These are phyloP conservation scores for Cavenderia fasciculata DNA, from an alignment of 78 protist genomes.

Conservation along the genomic window DNA sequence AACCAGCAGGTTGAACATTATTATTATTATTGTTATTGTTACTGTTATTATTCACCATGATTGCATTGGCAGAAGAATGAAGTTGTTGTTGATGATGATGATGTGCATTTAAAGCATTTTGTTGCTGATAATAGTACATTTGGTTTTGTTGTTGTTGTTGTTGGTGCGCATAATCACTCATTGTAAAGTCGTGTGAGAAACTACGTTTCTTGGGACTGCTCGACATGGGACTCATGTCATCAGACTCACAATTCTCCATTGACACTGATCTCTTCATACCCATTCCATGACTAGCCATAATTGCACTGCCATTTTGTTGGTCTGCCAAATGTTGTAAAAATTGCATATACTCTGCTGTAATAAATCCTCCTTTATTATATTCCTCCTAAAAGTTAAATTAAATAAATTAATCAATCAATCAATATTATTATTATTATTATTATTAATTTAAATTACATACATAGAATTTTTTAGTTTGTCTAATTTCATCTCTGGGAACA, in stretches of 20 bases:
- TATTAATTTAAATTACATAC: not conserved
- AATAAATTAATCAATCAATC: not conserved
- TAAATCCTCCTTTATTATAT: not conserved
- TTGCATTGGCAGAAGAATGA: slow-evolving; percentile 14
- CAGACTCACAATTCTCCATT: not conserved
- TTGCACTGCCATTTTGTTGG: not conserved
- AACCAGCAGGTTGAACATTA: no score
- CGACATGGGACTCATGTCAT: slow-evolving; percentile 4
- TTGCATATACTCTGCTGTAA: not conserved
- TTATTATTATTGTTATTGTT: no score
- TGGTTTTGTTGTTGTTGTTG: not conserved
- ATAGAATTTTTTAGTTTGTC: slow-evolving; percentile 11
- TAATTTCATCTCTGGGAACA: slow-evolving; percentile 88
- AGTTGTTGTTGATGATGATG: no score
- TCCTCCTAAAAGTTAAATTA: not conserved
- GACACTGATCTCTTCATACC: slow-evolving; percentile 44
- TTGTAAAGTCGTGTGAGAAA: slow-evolving; percentile 29
- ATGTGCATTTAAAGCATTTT: not conserved
- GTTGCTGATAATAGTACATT: not conserved
- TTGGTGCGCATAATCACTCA: not conserved
- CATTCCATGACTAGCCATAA: no score
- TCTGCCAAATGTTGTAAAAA: not conserved
- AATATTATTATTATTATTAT: no score
- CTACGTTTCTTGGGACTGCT: slow-evolving; percentile 45
- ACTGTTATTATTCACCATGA: no score